These are phyloP conservation scores for Tilletia setariae DNA, from an alignment of 1,284 basidiomycete species.

Conservation along the genomic window DNA sequence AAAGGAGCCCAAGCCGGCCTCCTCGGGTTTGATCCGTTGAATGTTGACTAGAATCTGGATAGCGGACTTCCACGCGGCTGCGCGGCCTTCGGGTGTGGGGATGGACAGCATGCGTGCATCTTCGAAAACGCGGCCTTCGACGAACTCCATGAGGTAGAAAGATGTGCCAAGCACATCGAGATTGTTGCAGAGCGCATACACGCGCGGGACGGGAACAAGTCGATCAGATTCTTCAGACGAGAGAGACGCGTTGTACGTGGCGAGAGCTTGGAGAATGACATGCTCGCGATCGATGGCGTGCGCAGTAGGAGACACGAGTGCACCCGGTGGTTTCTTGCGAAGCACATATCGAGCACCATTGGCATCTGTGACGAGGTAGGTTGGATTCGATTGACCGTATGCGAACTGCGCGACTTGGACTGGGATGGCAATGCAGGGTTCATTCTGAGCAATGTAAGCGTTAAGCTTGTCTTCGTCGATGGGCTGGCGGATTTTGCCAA, in stretches of 20 bases:
- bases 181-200: slow-evolving; percentile 72
- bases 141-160: slow-evolving; percentile 93
- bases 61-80: slow-evolving; percentile 58
- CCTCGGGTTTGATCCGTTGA: slow-evolving; percentile 67
- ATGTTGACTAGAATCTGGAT: slow-evolving; percentile 69
- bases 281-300: slow-evolving; percentile 93
- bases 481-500: slow-evolving; percentile 35
- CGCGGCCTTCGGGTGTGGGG: slow-evolving; percentile 60
- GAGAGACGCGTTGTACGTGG: slow-evolving; percentile 24
- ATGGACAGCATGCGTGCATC: slow-evolving; percentile 66
- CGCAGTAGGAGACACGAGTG: slow-evolving; percentile 79
- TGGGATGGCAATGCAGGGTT: slow-evolving; percentile 65
- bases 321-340: slow-evolving; percentile 87
- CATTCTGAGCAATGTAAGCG: slow-evolving; percentile 64
- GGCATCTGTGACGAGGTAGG: slow-evolving; percentile 79
- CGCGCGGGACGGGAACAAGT: slow-evolving; percentile 77
- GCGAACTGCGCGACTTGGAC: slow-evolving; percentile 86
- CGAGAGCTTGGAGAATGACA: slow-evolving; percentile 67
- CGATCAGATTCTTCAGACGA: slow-evolving; percentile 39
- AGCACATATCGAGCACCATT: slow-evolving; percentile 74
- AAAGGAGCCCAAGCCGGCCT: slow-evolving; percentile 72
- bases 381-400: slow-evolving; percentile 73
- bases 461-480: slow-evolving; percentile 34
- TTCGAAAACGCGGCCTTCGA: slow-evolving; percentile 82
- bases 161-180: slow-evolving; percentile 73